Evolutionary conservation across 2,329 filamentous ascomycete genomes (phyloP), one percentile per base, ranked within the genome.

Genomic region (Furcasterigmium furcatum): DNA sequence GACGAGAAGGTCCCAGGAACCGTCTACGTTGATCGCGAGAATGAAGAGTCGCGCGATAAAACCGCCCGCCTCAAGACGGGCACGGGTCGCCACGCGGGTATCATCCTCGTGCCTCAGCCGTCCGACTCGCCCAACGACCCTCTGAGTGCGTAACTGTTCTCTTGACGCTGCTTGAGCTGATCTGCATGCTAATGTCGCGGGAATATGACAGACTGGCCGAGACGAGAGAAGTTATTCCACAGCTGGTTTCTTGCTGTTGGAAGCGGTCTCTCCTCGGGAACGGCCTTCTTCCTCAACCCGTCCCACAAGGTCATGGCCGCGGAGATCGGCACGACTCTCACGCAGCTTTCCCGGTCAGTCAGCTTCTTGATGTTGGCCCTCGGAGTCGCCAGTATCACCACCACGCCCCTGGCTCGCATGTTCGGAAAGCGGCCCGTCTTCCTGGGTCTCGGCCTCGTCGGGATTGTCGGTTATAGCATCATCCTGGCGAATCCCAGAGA

Each of bases 81-180:
- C 6, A 36, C 34, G n/a, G 34, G 34, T 19, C 34, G 34, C 34
- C 34, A 36, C 19, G 34, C 16, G 16, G 34, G 34, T 52, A 67
- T 76, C 42, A 63, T 73, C n/a, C 63, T 78, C n/a, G 66, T 69
- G 10, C 75, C 75, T 6, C 71, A 72, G 46, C 75, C 75, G 9
- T 72, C 70, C 9, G 62, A 66, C 38, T 71, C 68, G 14, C 68
- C 69, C 8, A 70, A 73, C 48, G 72, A 76, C 49, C 72, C 72
- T 4, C 18, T 36, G 34, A 36, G 34, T 36, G 19, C 18, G 30
- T 5, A 5, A 12, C 29, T 13, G 8, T 13, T 29, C 13, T 8
- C 25, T 29, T 29, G 13, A 32, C 16, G 12, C 29, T 32, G 29
- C 29, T 13, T 19, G 14, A 9, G 9, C 6, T n/a, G n/a, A 4